phyloP scores from a whole-genome alignment of 306 rosid species.

The Vigna unguiculata region DNA sequence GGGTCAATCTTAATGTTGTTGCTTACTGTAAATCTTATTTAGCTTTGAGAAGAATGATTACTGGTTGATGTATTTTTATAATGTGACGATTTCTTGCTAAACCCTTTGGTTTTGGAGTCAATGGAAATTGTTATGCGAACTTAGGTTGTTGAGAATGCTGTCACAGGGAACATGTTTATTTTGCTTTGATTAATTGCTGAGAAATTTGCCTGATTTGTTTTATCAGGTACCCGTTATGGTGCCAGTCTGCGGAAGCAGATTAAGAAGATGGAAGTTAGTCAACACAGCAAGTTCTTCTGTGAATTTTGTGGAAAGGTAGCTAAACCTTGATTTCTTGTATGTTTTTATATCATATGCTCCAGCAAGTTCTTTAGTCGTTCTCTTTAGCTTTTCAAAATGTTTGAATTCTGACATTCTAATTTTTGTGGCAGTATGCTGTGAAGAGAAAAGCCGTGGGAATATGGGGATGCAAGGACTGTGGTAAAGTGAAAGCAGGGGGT shows the following conservation, averaged over 20 bases:
- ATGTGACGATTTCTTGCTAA: neutral
- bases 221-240: conserved; percentile 85
- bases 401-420: neutral
- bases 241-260: conserved; percentile 95
- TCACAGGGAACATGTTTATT: neutral
- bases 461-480: conserved; percentile 67
- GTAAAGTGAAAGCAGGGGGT: conserved; percentile 63
- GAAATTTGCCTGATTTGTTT: conserved; percentile 3
- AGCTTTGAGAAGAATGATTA: neutral
- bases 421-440: conserved; percentile 56
- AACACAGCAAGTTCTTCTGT: conserved; percentile 87
- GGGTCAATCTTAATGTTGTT: too few relatives aligned
- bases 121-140: neutral
- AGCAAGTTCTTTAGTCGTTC: neutral
- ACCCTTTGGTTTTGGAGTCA: neutral
- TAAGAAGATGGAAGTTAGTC: conserved; percentile 96
- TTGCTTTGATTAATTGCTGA: neutral
- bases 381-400: neutral
- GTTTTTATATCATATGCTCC: neutral
- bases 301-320: conserved; percentile 91
- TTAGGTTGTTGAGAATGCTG: neutral
- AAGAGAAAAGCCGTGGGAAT: conserved; percentile 62
- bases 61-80: neutral
- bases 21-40: too few relatives aligned
- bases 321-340: neutral